Percentiles rank a stretch among this genome's conserved stretches.
Evolutionary conservation across 495 filamentous ascomycete genomes (phyloP).

Genomic region (Lineolata rhizophorae): DNA sequence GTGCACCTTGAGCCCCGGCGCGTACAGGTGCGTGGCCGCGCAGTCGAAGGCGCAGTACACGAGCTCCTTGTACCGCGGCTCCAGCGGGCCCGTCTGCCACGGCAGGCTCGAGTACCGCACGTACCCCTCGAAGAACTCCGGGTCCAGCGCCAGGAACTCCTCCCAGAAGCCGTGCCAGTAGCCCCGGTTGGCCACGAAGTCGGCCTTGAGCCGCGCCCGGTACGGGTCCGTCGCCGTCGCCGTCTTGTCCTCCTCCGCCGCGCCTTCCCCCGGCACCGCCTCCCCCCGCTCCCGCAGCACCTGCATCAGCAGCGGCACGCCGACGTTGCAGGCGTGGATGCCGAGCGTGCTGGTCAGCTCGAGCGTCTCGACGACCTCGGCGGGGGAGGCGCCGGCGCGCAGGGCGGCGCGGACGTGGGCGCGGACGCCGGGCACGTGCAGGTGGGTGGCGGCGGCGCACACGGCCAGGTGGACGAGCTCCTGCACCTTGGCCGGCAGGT

Average conservation of each 20-base stretch:
- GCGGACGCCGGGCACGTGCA: constrained; percentile 19
- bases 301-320: constrained; percentile 21
- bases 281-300: constrained; percentile 22
- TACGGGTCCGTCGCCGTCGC: constrained; percentile 7
- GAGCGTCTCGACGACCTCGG: constrained; percentile 21
- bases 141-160: constrained; percentile 19
- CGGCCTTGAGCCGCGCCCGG: constrained; percentile 12
- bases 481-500: constrained; percentile 21
- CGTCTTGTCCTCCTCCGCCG: constrained; percentile 5
- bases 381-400: constrained; percentile 14
- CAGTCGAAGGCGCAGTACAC: constrained; percentile 24
- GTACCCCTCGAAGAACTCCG: constrained; percentile 25
- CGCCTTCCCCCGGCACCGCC: constrained; percentile 13
- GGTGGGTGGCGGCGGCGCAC: constrained; percentile 19
- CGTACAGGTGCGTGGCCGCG: constrained; percentile 23
- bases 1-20: constrained; percentile 22
- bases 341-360: constrained; percentile 20
- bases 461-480: constrained; percentile 19
- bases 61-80: constrained; percentile 23
- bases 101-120: constrained; percentile 19
- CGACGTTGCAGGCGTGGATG: constrained; percentile 24
- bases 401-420: constrained; percentile 14
- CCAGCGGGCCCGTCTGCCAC: constrained; percentile 16
- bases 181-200: constrained; percentile 17
- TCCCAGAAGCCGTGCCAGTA: constrained; percentile 26